A percentile compares a stretch with the other conserved stretches of the same genome.
These are phyloP conservation scores for Pythium monospermum DNA, from an alignment of 352 stramenopile species.

Conservation along the genomic window DNA sequence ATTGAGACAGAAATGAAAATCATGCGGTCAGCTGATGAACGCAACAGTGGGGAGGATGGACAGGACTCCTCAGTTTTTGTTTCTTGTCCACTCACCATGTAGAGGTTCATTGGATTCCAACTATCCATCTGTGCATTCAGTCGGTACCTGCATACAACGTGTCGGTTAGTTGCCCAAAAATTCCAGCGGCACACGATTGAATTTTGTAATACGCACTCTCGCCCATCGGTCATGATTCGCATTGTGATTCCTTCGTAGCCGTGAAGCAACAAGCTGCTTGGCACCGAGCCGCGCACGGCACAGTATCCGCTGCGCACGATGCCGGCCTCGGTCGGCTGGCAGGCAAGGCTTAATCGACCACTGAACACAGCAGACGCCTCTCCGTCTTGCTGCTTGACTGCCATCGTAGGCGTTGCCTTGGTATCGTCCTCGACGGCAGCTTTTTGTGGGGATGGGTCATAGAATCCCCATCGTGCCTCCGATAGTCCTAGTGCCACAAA, in stretches of 20 bases:
- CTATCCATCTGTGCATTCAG: slow-evolving; percentile 84
- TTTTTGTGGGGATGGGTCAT: slow-evolving; percentile 30
- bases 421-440: not conserved
- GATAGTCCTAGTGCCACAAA: slow-evolving; percentile 26
- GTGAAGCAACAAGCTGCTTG: slow-evolving; percentile 50
- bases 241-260: slow-evolving; percentile 82
- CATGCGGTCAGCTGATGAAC: slow-evolving; percentile 1
- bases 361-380: slow-evolving; percentile 62
- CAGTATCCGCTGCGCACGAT: slow-evolving; percentile 85
- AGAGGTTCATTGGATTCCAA: slow-evolving; percentile 85
- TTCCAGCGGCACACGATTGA: not conserved
- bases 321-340: slow-evolving; percentile 67
- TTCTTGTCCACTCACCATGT: slow-evolving; percentile 63
- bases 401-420: slow-evolving; percentile 3
- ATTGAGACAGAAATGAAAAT: too few relatives aligned
- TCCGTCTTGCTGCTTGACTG: slow-evolving; percentile 46
- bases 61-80: not conserved
- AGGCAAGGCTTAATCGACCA: slow-evolving; percentile 64
- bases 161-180: not conserved
- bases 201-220: slow-evolving; percentile 36
- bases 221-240: slow-evolving; percentile 83
- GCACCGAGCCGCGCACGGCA: slow-evolving; percentile 58
- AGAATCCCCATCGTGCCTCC: slow-evolving; percentile 67
- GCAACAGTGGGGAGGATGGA: not conserved
- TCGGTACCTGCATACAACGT: slow-evolving; percentile 39